Evolutionary conservation across 371 early-diverging fungal species (phyloP).

Genomic region (Umbelopsis sp.): DNA sequence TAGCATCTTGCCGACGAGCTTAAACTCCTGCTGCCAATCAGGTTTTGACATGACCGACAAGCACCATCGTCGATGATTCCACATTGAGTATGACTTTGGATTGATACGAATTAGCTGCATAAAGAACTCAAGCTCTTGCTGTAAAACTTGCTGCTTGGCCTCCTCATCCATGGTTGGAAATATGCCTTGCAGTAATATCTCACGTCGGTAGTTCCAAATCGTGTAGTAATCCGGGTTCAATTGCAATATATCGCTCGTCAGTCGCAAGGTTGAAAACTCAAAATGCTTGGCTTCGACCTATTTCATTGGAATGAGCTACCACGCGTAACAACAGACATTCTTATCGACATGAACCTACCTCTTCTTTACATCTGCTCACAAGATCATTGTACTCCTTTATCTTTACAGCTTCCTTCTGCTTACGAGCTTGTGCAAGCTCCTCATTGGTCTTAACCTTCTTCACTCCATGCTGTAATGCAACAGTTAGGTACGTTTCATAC

Average conservation of each 20-base stretch:
- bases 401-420: constrained; percentile 48
- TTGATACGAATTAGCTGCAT: constrained; percentile 67
- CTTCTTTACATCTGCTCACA: constrained; percentile 38
- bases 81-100: constrained; percentile 93
- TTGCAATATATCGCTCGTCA: constrained; percentile 74
- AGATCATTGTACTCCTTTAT: constrained; percentile 54
- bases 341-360: constrained; percentile 24
- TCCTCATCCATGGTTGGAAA: constrained; percentile 34
- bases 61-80: constrained; percentile 94
- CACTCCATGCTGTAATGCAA: constrained; percentile 44
- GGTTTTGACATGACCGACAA: constrained; percentile 75
- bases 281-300: constrained; percentile 38
- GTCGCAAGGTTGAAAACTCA: constrained; percentile 56
- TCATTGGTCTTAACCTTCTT: constrained; percentile 50
- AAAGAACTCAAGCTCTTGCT: constrained; percentile 68
- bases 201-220: constrained; percentile 88
- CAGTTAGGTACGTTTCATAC: not conserved
- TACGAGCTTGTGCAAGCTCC: constrained; percentile 37
- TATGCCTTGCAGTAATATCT: constrained; percentile 53
- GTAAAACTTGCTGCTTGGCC: constrained; percentile 34
- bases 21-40: constrained; percentile 81
- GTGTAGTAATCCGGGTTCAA: constrained; percentile 91
- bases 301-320: not conserved
- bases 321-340: no score
- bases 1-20: constrained; percentile 76